Evolutionary conservation across 768 basidiomycete species (phyloP).

Genomic region (Floccularia luteovirens): DNA sequence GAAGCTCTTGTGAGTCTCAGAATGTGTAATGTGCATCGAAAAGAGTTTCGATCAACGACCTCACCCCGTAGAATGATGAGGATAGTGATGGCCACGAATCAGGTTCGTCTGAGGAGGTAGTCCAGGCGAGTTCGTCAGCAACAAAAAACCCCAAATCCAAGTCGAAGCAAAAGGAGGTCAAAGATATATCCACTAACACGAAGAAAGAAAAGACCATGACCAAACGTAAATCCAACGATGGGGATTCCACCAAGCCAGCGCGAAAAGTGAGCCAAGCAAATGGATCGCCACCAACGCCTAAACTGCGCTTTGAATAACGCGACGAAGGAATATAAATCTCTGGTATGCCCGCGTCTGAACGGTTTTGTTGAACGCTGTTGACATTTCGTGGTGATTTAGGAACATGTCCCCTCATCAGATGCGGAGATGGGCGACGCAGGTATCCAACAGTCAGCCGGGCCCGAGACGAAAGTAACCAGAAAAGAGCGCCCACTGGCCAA

Average conservation of each 20-base stretch:
- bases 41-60: conserved; percentile 1
- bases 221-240: conserved; percentile 4
- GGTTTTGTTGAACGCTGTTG: no score
- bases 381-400: no score
- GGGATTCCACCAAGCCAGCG: conserved; percentile 3
- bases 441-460: conserved; percentile 1
- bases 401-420: conserved; percentile 30
- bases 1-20: conserved; percentile 24
- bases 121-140: no score
- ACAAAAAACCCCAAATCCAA: no score
- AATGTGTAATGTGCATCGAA: background rate
- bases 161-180: no score
- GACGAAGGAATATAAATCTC: conserved; percentile 26
- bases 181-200: background rate
- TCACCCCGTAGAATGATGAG: conserved; percentile 6
- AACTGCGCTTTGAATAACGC: conserved; percentile 10
- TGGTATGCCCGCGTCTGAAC: conserved; percentile 15
- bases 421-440: conserved; percentile 16
- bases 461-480: background rate
- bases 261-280: conserved; percentile 8
- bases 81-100: conserved; percentile 3
- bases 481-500: background rate
- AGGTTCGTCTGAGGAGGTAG: no score
- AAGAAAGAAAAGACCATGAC: background rate
- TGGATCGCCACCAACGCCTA: conserved; percentile 7